phyloP scores from a whole-genome alignment of 2,329 filamentous ascomycete genomes.

The Microdochium bolleyi region DNA sequence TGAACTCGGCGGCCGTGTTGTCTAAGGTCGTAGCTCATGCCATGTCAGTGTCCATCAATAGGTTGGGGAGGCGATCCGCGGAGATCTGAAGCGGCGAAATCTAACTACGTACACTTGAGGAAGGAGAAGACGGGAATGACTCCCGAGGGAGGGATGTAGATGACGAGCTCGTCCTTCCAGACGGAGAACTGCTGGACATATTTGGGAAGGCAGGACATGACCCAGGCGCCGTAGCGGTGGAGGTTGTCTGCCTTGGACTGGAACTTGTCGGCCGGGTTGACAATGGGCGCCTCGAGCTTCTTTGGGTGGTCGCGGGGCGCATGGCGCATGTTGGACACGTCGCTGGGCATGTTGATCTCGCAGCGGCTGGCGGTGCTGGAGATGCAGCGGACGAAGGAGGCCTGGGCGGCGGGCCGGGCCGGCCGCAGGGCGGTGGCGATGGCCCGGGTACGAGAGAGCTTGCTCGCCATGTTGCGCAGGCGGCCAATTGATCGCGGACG shows the following conservation, averaged over 20 bases:
- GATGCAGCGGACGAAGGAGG: constrained; percentile 37
- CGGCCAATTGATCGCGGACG: constrained; percentile 33
- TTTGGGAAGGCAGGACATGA: constrained; percentile 95
- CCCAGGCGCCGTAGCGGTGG: constrained; percentile 91
- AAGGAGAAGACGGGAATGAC: constrained; percentile 90
- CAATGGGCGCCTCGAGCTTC: constrained; percentile 66
- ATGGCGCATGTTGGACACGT: constrained; percentile 59
- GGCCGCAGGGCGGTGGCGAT: constrained; percentile 48
- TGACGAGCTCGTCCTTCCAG: constrained; percentile 97
- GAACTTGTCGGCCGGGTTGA: constrained; percentile 93
- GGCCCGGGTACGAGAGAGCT: constrained; percentile 47
- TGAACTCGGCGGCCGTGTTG: constrained; percentile 96
- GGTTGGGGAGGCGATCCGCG: not conserved
- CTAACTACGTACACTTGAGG: constrained; percentile 60
- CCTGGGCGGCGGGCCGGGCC: constrained; percentile 33
- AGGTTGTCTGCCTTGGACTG: constrained; percentile 77
- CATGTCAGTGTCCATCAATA: constrained; percentile 3
- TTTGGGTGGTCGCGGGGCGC: constrained; percentile 50
- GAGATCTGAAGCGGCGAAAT: no score
- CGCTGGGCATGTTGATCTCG: constrained; percentile 50
- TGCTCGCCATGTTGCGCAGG: constrained; percentile 48
- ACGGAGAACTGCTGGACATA: constrained; percentile 99
- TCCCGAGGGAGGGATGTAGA: constrained; percentile 83
- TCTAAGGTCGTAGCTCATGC: constrained; percentile 34
- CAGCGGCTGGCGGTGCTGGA: constrained; percentile 34